Evolutionary conservation across 306 rosid genomes (phyloP), one percentile per base, ranked within the genome.

Genomic region (Dryas alaskensis): DNA sequence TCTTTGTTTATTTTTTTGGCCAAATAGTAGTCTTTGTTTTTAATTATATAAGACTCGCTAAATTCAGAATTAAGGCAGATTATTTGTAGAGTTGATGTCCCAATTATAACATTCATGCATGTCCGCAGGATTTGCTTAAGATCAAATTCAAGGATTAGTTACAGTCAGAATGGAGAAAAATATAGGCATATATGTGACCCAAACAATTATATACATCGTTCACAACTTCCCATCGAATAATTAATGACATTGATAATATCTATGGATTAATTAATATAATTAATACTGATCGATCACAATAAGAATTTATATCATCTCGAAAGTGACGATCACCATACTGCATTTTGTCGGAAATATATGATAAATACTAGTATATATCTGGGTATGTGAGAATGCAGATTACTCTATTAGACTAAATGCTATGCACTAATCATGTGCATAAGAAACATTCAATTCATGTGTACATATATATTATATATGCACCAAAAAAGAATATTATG

Each of bases 341-440:
- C 57, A 16, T 52, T 52, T 52, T 53, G 22, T 53, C 8, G 25
- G 19, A n/a, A 16, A 5, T n/a, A n/a, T n/a, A 53, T 53, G 9
- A 53, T n/a, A 53, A 53, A 53, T n/a, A n/a, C 3, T n/a, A 7
- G 19, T 63, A 27, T 65, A 4, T 16, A 25, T 68, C 14, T 59
- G 7, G 31, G 42, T 14, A 68, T 68, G 46, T 49, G 59, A 39
- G 46, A 50, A 67, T 67, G 42, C 46, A 67, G 14, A 45, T 31
- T 31, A 31, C 37, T 31, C 37, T 31, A 51, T 48, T 49, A 67
- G 14, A 49, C 46, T 14, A 48, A 13, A 67, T 37, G 51, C 49
- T 17, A n/a, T 17, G 63, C 40, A 10, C 51, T 54, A 54, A 70
- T 51, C 73, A 69, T 52, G 73, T 69, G 61, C 61, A 52, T 52